Conservation (phyloP, 495 filamentous ascomycete species). For the Lasiosphaeria miniovina region DNA sequence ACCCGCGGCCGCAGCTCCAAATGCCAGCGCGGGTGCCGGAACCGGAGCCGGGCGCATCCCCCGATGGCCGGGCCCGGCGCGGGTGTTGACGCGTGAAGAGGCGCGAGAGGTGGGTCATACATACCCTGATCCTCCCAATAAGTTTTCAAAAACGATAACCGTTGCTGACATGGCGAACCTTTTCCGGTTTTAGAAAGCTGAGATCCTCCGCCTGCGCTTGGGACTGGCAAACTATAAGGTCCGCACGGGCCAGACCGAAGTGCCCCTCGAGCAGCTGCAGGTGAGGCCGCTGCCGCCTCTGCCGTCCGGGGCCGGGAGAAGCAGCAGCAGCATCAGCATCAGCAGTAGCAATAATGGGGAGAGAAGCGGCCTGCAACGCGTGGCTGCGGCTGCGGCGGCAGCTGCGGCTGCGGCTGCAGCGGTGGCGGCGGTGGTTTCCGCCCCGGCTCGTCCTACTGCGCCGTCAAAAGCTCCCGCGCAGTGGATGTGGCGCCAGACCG, state of each 20-base stretch:
- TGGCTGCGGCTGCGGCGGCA: not conserved
- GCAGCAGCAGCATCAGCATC: not conserved
- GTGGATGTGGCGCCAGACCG: too few species aligned
- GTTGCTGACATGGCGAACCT: not conserved
- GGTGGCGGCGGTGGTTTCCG: not conserved
- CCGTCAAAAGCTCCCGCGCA: too few species aligned
- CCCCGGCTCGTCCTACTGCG: not conserved
- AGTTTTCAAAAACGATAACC: not conserved
- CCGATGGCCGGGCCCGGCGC: conserved; percentile 8
- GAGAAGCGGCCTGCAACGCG: not conserved
- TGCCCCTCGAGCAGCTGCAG: conserved; percentile 45
- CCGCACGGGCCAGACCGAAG: conserved; percentile 48
- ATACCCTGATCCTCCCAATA: not conserved
- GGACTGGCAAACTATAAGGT: conserved; percentile 53
- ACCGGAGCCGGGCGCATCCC: conserved; percentile 5
- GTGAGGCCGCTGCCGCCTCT: conserved; percentile 20
- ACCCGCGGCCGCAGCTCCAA: conserved; percentile 2
- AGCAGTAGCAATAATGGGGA: not conserved
- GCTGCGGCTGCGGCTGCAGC: not conserved
- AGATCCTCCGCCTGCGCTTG: conserved; percentile 48
- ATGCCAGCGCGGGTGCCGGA: not conserved
- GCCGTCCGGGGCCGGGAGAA: not conserved
- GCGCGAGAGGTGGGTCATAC: conserved; percentile 35
- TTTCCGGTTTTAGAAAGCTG: conserved; percentile 38
- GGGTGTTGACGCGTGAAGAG: conserved; percentile 39